Base-by-base conservation (phyloP, 441 rosid genomes). In the Oxalis stricta region DNA sequence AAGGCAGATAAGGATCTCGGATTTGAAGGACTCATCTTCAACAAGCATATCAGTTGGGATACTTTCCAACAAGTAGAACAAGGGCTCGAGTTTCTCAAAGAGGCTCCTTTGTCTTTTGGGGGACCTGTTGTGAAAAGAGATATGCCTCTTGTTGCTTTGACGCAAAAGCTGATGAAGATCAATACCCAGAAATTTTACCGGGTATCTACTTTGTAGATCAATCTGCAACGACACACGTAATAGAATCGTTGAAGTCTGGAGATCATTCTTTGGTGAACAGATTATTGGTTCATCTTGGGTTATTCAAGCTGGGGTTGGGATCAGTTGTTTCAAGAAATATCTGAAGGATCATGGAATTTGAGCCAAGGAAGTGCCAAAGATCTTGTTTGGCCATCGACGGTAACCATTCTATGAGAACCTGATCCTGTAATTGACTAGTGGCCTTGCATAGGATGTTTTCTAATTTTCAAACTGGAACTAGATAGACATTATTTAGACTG, bases 231-330 rank as follows among this genome's bases (percentile, higher is more conserved):
- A 11, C 69, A 4, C 28, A 34, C 11, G 70, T 55, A 52, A 72
- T 84, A 18, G 59, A 77, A 54, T 72, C 58, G 49, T 46, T 82
- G 12, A 77, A 61, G 53, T 61, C 69, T 2, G 77, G 77, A 55
- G 72, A 59, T 38, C 60, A 50, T 21, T 68, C 72, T 7, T 34
- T 75, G n/a, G n/a, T n/a, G n/a, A 2, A 12, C 48, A 3, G 78
- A 75, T 24, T 84, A 76, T 58, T 91, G 95, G 94, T 86, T 91
- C 62, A 86, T 91, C 79, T 52, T 86, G 60, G 99, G 99, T 8
- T 73, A 66, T 52, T 66, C 95, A 0, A 64, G 75, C 56, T 91
- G 99, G 99, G 72, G 73, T 30, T 77, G 94, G 82, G 61, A 64
- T 4, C 99, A 91, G 58, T 53, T 91, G 50, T 69, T 71, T 28